Percentiles rank a stretch among this genome's conserved stretches.
Conservation (phyloP, 2,329 filamentous ascomycete species). For the Monosporascus sp. region DNA sequence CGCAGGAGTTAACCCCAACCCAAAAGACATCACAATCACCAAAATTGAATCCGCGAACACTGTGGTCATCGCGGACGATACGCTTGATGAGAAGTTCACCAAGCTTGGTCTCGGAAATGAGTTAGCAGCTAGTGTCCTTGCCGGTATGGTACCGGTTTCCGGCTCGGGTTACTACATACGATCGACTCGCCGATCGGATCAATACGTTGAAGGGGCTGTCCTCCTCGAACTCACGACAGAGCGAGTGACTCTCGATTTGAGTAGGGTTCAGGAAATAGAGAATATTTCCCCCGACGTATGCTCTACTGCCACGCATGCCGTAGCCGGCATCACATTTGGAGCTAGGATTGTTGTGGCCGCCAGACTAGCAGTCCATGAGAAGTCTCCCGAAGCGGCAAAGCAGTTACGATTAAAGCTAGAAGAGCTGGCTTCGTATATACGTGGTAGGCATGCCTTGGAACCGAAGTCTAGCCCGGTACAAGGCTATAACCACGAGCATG, state of each 20-base stretch:
- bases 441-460: neutral
- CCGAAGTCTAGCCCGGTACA: neutral
- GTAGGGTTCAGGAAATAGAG: neutral
- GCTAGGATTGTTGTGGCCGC: neutral
- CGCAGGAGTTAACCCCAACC: neutral
- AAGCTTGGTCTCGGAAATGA: neutral
- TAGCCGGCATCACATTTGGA: slow-evolving; percentile 1
- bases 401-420: neutral
- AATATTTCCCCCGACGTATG: neutral
- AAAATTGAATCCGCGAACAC: neutral
- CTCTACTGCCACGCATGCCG: slow-evolving; percentile 2
- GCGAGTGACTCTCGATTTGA: neutral
- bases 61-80: neutral
- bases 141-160: slow-evolving; percentile 1
- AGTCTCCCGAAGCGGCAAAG: neutral
- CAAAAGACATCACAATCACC: neutral
- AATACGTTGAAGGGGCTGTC: slow-evolving; percentile 2
- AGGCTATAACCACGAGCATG: neutral
- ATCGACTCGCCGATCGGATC: neutral
- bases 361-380: neutral
- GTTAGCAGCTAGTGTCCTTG: slow-evolving; percentile 2
- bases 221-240: neutral
- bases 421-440: neutral
- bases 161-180: slow-evolving; percentile 3
- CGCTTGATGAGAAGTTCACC: slow-evolving; percentile 1